These are phyloP conservation scores for Lathyrus aphaca DNA, from an alignment of 306 rosid genomes.

Conservation along the genomic window DNA sequence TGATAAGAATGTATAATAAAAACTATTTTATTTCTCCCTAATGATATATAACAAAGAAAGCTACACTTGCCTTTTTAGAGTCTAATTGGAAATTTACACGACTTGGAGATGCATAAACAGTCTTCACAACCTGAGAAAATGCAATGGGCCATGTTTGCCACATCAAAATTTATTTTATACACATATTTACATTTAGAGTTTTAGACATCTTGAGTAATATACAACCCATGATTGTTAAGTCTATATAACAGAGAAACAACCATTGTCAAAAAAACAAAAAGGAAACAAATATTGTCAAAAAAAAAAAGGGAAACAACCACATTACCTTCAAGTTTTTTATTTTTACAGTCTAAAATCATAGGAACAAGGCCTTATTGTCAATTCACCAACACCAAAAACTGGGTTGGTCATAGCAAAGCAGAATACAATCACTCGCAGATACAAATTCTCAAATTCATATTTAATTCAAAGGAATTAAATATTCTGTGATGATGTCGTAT, in stretches of 20 bases:
- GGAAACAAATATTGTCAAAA: no score
- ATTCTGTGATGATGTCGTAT: background rate
- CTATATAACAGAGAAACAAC: slow-evolving; percentile 22
- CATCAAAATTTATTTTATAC: slow-evolving; percentile 24
- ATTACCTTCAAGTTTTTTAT: slow-evolving; percentile 27
- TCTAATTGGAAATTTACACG: slow-evolving; percentile 94
- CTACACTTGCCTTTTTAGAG: slow-evolving; percentile 70
- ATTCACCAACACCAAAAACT: slow-evolving; percentile 22
- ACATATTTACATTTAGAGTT: slow-evolving; percentile 3
- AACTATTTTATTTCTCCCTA: slow-evolving; percentile 15
- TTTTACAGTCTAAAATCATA: slow-evolving; percentile 14
- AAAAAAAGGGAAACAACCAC: background rate
- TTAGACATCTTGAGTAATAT: slow-evolving; percentile 18
- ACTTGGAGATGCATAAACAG: slow-evolving; percentile 98
- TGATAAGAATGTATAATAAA: slow-evolving; percentile 21
- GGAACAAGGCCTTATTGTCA: slow-evolving; percentile 21
- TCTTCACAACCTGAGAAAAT: slow-evolving; percentile 79
- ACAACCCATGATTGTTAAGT: slow-evolving; percentile 24
- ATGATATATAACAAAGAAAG: slow-evolving; percentile 20
- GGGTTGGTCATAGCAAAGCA: slow-evolving; percentile 22
- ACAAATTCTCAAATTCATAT: slow-evolving; percentile 17
- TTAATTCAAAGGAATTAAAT: slow-evolving; percentile 25
- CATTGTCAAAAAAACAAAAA: background rate
- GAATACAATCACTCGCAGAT: slow-evolving; percentile 5
- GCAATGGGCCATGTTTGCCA: slow-evolving; percentile 28